These are phyloP conservation scores for Kentomonas sorsogonicus DNA, from an alignment of 208 protist species.

Conservation along the genomic window DNA sequence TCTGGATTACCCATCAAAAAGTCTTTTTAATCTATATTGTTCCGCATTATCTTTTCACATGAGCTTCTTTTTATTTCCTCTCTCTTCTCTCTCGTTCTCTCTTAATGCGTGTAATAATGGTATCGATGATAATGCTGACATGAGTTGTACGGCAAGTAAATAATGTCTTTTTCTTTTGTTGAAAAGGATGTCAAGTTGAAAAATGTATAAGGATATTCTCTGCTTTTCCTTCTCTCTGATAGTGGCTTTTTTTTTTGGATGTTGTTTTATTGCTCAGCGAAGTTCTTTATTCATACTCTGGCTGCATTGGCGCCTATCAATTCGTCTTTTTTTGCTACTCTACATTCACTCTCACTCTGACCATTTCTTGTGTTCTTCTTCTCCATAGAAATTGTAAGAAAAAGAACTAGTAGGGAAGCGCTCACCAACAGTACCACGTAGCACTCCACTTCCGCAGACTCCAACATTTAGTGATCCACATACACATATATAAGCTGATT, in stretches of 20 bases:
- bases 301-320: neutral
- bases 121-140: no score
- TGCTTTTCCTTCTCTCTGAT: neutral
- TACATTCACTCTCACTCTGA: no score
- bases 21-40: conserved; percentile 2
- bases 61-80: neutral
- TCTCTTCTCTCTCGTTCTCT: conserved; percentile 2
- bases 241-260: conserved; percentile 9
- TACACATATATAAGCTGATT: neutral
- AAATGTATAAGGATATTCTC: neutral
- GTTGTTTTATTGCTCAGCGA: conserved; percentile 2
- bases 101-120: neutral
- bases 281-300: neutral
- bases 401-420: no score
- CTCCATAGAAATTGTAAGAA: no score
- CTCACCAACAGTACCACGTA: no score
- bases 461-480: neutral
- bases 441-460: no score
- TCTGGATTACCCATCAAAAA: no score
- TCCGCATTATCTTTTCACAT: neutral
- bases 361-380: no score
- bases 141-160: no score
- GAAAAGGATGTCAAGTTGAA: neutral
- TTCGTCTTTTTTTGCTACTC: neutral
- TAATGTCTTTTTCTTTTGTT: neutral